Evolutionary conservation across 257 asterid genomes (phyloP).

Genomic region (Solanum medicagineum): DNA sequence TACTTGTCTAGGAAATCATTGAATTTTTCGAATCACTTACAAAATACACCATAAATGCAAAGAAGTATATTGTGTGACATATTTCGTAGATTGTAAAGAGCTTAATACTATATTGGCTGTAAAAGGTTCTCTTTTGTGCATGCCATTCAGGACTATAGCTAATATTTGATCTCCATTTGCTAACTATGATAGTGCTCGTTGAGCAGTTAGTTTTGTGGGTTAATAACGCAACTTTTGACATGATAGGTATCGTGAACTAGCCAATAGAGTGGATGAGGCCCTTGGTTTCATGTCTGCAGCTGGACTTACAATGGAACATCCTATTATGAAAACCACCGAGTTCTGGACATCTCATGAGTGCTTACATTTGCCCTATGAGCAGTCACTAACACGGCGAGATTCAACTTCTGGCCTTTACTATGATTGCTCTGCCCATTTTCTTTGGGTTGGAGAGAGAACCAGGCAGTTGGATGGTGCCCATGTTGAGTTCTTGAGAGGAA

Average conservation of each 20-base stretch:
- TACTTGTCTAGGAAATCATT: background rate
- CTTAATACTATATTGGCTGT: background rate
- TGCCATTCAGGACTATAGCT: background rate
- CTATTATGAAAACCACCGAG: conserved; percentile 56
- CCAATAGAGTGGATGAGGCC: conserved; percentile 70
- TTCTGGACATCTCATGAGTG: conserved; percentile 89
- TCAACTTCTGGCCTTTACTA: conserved; percentile 70
- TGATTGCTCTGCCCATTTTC: conserved; percentile 70
- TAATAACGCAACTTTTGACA: background rate
- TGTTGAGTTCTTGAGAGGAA: conserved; percentile 67
- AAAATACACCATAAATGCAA: background rate
- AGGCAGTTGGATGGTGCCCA: conserved; percentile 79
- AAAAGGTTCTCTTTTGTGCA: background rate
- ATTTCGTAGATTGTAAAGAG: background rate
- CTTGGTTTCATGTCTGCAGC: conserved; percentile 80
- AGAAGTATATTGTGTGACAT: background rate
- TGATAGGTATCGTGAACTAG: conserved; percentile 65
- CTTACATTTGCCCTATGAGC: conserved; percentile 71
- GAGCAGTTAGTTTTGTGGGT: background rate
- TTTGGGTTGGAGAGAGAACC: conserved; percentile 81
- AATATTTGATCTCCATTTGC: background rate
- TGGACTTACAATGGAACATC: conserved; percentile 66
- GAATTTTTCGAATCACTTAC: background rate
- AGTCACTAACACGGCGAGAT: conserved; percentile 61
- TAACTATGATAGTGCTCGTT: background rate